phyloP scores from a whole-genome alignment of 371 early-diverging fungal species.

The Apophysomyces trapeziformis region DNA sequence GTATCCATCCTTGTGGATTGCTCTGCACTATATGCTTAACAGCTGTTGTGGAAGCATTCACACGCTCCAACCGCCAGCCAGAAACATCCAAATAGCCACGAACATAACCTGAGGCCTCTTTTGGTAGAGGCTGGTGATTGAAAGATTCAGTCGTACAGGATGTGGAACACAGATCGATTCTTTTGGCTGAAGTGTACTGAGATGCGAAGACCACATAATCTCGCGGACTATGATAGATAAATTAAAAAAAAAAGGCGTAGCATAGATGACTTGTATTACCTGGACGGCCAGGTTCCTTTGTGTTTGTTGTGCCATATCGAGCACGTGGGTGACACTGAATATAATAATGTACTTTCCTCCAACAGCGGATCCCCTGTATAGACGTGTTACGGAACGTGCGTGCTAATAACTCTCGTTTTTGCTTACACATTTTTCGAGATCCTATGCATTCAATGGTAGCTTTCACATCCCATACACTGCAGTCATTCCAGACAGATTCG shows the following conservation, averaged over 20 bases:
- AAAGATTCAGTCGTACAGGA: constrained; percentile 50
- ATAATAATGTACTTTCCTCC: constrained; percentile 47
- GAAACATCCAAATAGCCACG: constrained; percentile 55
- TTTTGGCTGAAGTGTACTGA: constrained; percentile 46
- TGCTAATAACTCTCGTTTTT: background rate
- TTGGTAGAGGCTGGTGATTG: constrained; percentile 46
- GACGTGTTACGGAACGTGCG: background rate
- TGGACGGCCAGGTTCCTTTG: constrained; percentile 62
- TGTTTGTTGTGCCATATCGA: constrained; percentile 52
- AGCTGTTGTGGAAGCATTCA: constrained; percentile 28
- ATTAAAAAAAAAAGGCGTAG: background rate
- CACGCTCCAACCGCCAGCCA: constrained; percentile 53
- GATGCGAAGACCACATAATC: constrained; percentile 58
- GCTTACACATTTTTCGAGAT: constrained; percentile 41
- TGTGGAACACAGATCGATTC: constrained; percentile 53
- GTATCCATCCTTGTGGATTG: constrained; percentile 50
- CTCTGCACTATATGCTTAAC: constrained; percentile 49
- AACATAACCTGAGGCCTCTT: constrained; percentile 43
- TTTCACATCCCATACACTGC: constrained; percentile 64
- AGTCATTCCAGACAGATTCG: constrained; percentile 55
- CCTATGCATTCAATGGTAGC: constrained; percentile 51
- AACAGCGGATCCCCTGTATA: constrained; percentile 57
- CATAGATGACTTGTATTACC: constrained; percentile 25
- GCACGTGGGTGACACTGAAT: constrained; percentile 53
- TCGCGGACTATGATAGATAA: constrained; percentile 37